Evolutionary conservation across 164 flowering plant species (phyloP).

Genomic region (Buxus sempervirens): DNA sequence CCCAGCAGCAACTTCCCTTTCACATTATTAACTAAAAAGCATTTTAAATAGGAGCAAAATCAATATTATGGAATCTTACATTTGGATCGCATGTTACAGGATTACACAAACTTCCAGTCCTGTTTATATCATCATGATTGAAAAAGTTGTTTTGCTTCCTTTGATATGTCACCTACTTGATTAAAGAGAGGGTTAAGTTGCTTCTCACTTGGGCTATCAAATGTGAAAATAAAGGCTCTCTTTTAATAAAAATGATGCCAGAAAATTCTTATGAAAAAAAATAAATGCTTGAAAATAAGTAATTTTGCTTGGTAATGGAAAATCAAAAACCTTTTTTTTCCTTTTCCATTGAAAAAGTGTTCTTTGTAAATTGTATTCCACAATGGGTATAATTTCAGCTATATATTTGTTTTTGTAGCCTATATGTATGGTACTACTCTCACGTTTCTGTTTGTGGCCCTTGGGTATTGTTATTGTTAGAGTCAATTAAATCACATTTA

Average conservation of each 20-base stretch:
- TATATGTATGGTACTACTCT: too few relatives aligned
- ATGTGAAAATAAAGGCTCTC: background rate
- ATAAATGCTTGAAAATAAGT: too few relatives aligned
- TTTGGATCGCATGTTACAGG: background rate
- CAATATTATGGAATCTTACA: background rate
- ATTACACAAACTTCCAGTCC: background rate
- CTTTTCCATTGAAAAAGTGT: too few relatives aligned
- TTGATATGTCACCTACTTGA: background rate
- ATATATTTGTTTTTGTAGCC: too few relatives aligned
- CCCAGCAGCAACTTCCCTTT: background rate
- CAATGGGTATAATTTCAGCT: too few relatives aligned
- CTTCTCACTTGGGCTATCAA: background rate
- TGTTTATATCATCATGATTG: background rate
- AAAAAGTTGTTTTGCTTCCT: background rate
- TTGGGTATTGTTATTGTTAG: background rate
- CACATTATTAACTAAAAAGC: background rate
- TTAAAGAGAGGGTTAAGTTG: background rate
- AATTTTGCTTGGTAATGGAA: too few relatives aligned
- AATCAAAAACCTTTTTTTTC: too few relatives aligned
- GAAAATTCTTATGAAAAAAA: background rate
- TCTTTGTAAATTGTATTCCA: too few relatives aligned
- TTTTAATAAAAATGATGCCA: background rate
- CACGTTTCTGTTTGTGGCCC: too few relatives aligned
- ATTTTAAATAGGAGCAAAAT: background rate
- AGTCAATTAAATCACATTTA: background rate